phyloP scores from a whole-genome alignment of 2,329 filamentous ascomycete species.

The Exophiala oligosperma region DNA sequence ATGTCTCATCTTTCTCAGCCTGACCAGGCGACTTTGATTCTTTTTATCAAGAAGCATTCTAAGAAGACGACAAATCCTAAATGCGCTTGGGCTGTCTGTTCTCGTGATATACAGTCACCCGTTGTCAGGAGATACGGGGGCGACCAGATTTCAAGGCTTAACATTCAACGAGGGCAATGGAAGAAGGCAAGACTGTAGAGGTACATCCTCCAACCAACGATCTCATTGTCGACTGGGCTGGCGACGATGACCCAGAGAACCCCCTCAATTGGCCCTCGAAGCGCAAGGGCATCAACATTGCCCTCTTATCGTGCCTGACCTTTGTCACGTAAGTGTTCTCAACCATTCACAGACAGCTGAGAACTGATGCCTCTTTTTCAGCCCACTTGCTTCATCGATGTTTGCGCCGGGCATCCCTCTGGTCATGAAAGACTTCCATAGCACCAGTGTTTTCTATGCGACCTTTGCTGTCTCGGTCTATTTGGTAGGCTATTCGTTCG shows the following conservation, averaged over 20 bases:
- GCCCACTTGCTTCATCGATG: constrained; percentile 63
- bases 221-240: constrained; percentile 47
- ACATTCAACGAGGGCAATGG: not conserved
- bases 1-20: too few relatives aligned
- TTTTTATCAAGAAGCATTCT: too few relatives aligned
- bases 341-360: not conserved
- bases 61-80: too few relatives aligned
- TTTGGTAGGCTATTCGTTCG: constrained; percentile 54
- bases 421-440: constrained; percentile 55
- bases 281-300: constrained; percentile 59
- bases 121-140: too few relatives aligned
- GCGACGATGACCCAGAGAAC: constrained; percentile 51
- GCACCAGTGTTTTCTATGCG: constrained; percentile 41
- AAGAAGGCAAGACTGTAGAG: constrained; percentile 1
- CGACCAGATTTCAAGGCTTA: not conserved
- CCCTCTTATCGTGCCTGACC: constrained; percentile 58
- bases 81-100: too few relatives aligned
- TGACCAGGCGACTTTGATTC: too few relatives aligned
- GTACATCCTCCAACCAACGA: not conserved
- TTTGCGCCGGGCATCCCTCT: constrained; percentile 52
- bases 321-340: constrained; percentile 50
- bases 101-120: too few relatives aligned
- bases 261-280: constrained; percentile 56
- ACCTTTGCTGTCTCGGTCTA: constrained; percentile 57
- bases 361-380: constrained; percentile 8